phyloP scores from a whole-genome alignment of 257 asterid genomes.

The Fraxinus americana region DNA sequence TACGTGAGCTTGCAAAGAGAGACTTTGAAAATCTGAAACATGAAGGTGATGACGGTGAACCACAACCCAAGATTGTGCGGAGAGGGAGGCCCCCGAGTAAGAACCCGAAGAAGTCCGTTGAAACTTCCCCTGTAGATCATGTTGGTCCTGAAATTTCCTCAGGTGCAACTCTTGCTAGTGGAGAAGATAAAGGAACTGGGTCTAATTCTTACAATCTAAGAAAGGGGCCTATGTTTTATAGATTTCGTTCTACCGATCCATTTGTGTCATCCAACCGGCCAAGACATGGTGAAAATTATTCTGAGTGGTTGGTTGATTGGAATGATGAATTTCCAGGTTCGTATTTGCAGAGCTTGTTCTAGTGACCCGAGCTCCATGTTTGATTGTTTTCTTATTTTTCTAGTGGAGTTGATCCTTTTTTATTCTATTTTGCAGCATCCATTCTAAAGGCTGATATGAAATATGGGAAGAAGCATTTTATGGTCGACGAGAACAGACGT shows the following conservation, averaged over 20 bases:
- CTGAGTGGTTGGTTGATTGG: conserved; percentile 82
- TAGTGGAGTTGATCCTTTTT: conserved; percentile 12
- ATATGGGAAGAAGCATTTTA: conserved; percentile 74
- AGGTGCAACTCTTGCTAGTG: conserved; percentile 57
- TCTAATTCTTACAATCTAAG: conserved; percentile 79
- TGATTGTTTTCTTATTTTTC: conserved; percentile 3
- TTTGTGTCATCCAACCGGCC: conserved; percentile 50
- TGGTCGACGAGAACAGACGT: conserved; percentile 80
- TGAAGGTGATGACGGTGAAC: conserved; percentile 89
- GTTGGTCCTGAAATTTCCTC: conserved; percentile 57
- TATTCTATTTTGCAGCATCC: conserved; percentile 53
- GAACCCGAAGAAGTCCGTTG: conserved; percentile 60
- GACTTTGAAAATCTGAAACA: conserved; percentile 84
- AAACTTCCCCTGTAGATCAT: conserved; percentile 56
- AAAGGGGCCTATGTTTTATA: conserved; percentile 55
- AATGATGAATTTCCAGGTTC: conserved; percentile 92
- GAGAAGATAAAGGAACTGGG: conserved; percentile 61
- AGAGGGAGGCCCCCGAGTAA: conserved; percentile 95
- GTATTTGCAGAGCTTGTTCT: conserved; percentile 9
- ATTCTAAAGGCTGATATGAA: conserved; percentile 94
- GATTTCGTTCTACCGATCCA: conserved; percentile 52
- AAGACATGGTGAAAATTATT: conserved; percentile 66
- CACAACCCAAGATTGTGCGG: conserved; percentile 88
- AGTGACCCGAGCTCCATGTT: not conserved
- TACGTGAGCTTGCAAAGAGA: conserved; percentile 78